These are phyloP conservation scores for Fabrea salina DNA, from an alignment of 169 alveolate genomes.

Conservation along the genomic window DNA sequence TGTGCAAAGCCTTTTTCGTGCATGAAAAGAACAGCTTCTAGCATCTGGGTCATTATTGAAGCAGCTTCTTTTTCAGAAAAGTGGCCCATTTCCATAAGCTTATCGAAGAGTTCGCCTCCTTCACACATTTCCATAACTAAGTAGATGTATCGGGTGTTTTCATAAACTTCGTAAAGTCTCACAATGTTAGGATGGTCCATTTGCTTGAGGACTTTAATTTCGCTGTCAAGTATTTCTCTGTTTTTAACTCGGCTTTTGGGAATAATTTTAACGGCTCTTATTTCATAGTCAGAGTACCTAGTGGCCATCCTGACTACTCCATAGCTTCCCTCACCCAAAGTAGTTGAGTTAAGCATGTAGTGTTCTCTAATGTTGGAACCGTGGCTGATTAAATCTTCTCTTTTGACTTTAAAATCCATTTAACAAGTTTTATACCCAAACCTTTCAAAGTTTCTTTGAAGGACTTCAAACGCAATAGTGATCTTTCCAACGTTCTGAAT, in stretches of 20 bases:
- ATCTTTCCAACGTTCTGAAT: conserved; percentile 45
- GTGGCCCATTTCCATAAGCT: conserved; percentile 73
- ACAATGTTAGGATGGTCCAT: conserved; percentile 95
- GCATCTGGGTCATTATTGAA: conserved; percentile 64
- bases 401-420: neutral
- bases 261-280: conserved; percentile 72
- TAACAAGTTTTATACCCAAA: conserved; percentile 24
- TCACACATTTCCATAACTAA: conserved; percentile 83
- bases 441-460: conserved; percentile 45
- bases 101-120: conserved; percentile 90
- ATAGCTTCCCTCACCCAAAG: conserved; percentile 75
- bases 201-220: conserved; percentile 79
- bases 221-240: conserved; percentile 64
- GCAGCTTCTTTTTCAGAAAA: conserved; percentile 85
- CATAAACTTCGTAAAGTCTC: conserved; percentile 89
- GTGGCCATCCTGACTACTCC: conserved; percentile 69
- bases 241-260: conserved; percentile 68
- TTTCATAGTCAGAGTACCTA: conserved; percentile 50
- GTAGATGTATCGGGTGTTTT: conserved; percentile 72
- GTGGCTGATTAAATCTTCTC: neutral
- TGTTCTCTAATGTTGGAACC: conserved; percentile 19
- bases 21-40: conserved; percentile 55
- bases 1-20: conserved; percentile 66
- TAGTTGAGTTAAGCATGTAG: conserved; percentile 27
- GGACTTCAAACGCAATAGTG: conserved; percentile 43